Evolutionary conservation across 1,139 yeast species (phyloP).

Genomic region (Pichia norvegensis): DNA sequence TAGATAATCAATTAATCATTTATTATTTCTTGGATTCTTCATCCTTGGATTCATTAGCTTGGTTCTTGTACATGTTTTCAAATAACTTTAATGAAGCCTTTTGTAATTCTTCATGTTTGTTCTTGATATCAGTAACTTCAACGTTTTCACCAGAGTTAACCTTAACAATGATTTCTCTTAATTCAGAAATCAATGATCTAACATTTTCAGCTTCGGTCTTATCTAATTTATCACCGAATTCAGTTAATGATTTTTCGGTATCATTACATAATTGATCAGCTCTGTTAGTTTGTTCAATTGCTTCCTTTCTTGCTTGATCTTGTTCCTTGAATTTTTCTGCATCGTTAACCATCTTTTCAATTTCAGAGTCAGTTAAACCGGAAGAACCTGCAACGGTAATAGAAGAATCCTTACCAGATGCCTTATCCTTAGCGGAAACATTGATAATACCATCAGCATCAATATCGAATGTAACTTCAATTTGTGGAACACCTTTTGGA

Average conservation of each 20-base stretch:
- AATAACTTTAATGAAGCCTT: constrained; percentile 86
- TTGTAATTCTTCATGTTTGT: constrained; percentile 93
- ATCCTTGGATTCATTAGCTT: constrained; percentile 12
- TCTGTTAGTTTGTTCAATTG: constrained; percentile 92
- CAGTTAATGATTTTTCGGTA: constrained; percentile 89
- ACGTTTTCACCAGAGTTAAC: constrained; percentile 89
- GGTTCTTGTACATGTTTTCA: constrained; percentile 91
- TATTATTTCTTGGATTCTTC: constrained; percentile 10
- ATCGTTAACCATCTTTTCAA: constrained; percentile 96
- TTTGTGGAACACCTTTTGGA: constrained; percentile 99
- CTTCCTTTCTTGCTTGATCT: constrained; percentile 85
- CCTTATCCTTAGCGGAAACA: constrained; percentile 98
- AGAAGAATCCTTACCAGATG: constrained; percentile 96
- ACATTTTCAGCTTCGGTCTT: constrained; percentile 82
- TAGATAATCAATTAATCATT: neutral
- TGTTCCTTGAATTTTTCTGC: constrained; percentile 97
- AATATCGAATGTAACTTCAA: constrained; percentile 94
- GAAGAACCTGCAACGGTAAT: constrained; percentile 98
- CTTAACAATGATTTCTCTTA: constrained; percentile 88
- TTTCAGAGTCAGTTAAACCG: constrained; percentile 92
- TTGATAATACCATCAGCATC: constrained; percentile 99
- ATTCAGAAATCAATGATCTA: constrained; percentile 62
- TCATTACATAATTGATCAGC: constrained; percentile 96
- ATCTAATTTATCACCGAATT: constrained; percentile 89
- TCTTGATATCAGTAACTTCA: constrained; percentile 74